Evolutionary conservation across 2,329 filamentous ascomycete genomes (phyloP).

Genomic region (Penicillium sp.): DNA sequence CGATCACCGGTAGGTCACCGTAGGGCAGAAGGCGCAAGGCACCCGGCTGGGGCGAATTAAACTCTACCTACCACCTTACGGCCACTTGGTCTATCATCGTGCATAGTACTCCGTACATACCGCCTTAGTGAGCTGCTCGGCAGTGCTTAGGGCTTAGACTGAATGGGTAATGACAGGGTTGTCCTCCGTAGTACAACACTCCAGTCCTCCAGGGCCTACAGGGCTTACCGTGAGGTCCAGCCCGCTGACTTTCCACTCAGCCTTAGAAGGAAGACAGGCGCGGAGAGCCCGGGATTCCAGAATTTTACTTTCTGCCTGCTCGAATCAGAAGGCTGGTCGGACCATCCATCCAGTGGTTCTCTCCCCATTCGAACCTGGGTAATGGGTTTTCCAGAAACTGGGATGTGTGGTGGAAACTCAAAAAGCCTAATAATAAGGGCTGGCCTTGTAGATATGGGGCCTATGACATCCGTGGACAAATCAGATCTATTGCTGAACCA

Average conservation of each 20-base stretch:
- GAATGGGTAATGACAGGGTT: not conserved
- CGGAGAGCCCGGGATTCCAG: not conserved
- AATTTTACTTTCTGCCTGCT: slow-evolving; percentile 3
- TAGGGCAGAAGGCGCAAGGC: slow-evolving; percentile 5
- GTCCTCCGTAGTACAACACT: not conserved
- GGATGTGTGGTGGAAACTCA: slow-evolving; percentile 4
- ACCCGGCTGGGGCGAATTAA: slow-evolving; percentile 9
- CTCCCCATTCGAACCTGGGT: not conserved
- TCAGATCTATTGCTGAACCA: not conserved
- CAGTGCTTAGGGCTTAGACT: not conserved
- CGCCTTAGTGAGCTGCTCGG: not conserved
- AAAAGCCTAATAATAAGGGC: not conserved
- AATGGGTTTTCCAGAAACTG: slow-evolving; percentile 15
- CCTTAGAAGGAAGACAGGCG: slow-evolving; percentile 6
- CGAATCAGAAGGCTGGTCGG: not conserved
- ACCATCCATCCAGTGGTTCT: slow-evolving; percentile 10
- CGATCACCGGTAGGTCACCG: not conserved
- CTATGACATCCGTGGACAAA: not conserved
- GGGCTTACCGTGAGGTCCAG: not conserved
- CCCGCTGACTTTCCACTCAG: not conserved
- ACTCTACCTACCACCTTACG: not conserved
- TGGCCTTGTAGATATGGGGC: slow-evolving; percentile 7
- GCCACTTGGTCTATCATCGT: not conserved
- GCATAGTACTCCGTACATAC: not conserved
- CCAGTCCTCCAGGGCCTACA: not conserved